Conservation (phyloP, 257 asterid genomes). For the Jacaranda mimosifolia region DNA sequence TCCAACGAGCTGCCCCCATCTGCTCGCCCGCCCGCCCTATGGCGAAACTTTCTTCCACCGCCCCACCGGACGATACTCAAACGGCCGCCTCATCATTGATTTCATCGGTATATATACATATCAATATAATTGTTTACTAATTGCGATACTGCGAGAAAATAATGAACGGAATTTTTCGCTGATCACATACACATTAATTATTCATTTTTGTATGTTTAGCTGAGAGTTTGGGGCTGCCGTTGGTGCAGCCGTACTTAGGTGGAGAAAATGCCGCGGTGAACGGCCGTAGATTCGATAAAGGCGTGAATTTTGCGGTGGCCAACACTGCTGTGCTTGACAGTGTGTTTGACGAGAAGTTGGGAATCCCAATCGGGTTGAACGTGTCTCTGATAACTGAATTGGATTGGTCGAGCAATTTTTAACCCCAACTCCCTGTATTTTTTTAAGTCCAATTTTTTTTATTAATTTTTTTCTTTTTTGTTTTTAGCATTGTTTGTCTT, state of each 20-base stretch:
- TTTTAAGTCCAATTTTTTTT: not conserved
- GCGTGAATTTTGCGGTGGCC: slow-evolving; percentile 64
- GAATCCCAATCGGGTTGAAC: slow-evolving; percentile 45
- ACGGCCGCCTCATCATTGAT: too few species aligned
- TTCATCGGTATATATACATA: too few species aligned
- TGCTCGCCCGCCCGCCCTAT: not conserved
- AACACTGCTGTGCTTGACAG: slow-evolving; percentile 57
- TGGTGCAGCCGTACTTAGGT: too few species aligned
- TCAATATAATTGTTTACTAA: not conserved
- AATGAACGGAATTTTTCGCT: not conserved
- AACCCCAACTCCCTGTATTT: slow-evolving; percentile 47
- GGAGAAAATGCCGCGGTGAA: not conserved
- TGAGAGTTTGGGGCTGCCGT: too few species aligned
- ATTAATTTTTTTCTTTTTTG: too few species aligned
- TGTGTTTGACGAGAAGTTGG: slow-evolving; percentile 41
- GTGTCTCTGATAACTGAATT: slow-evolving; percentile 54
- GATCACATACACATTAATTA: not conserved
- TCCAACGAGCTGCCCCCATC: not conserved
- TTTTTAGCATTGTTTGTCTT: too few species aligned
- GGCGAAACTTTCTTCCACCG: too few species aligned
- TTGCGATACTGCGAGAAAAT: not conserved
- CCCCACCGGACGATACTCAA: too few species aligned
- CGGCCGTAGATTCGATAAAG: slow-evolving; percentile 36
- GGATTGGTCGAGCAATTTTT: slow-evolving; percentile 56
- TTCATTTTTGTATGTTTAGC: not conserved